Evolutionary conservation across 495 filamentous ascomycete genomes (phyloP), one percentile per base, ranked within the genome.

Genomic region (Cercophora scortea): DNA sequence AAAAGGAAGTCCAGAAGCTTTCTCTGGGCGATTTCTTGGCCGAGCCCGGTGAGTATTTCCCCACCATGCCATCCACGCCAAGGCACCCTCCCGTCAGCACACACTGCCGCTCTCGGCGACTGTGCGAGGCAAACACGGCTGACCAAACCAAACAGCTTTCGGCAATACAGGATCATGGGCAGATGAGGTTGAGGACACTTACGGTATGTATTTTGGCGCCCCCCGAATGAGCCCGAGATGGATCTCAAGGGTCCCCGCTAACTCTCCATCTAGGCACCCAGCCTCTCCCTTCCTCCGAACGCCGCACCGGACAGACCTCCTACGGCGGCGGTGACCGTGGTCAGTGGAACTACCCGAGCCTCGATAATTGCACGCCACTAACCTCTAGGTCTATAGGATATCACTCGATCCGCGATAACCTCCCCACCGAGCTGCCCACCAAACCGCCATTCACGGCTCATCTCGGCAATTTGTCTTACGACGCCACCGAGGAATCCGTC

Each of bases 371-470:
- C 40, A 15, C 45, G 36, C 19, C 17, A 19, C 32, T 56, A 3
- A 35, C 52, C 52, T 9, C 48, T 17, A 25, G 7, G 17, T 9
- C 17, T 45, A 8, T 49, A 75, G 84, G 83, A 58, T 88, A 84
- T 61, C 78, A 57, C 40, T 62, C 82, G 46, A 66, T 81, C 53
- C 87, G 90, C 56, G 89, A 96, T 59, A 79, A 85, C 58, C 81
- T 96, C 50, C 87, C 89, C 42, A 58, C 60, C 53, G 55, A 61
- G n/a, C 80, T 97, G 41, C 93, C 93, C 17, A 83, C 85, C 38
- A 89, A 90, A 71, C 92, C 93, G 32, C 93, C 93, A 0, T 98
- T 80, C 73, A 97, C 93, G 42, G 90, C 88, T 44, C 94, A 98
- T 75, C 80, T 98, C 47, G 93, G 94, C 54, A 98, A 98, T 62